Evolutionary conservation across 2,329 filamentous ascomycete species (phyloP), one percentile per base, ranked within the genome.

Genomic region (Sporothrix globosa): DNA sequence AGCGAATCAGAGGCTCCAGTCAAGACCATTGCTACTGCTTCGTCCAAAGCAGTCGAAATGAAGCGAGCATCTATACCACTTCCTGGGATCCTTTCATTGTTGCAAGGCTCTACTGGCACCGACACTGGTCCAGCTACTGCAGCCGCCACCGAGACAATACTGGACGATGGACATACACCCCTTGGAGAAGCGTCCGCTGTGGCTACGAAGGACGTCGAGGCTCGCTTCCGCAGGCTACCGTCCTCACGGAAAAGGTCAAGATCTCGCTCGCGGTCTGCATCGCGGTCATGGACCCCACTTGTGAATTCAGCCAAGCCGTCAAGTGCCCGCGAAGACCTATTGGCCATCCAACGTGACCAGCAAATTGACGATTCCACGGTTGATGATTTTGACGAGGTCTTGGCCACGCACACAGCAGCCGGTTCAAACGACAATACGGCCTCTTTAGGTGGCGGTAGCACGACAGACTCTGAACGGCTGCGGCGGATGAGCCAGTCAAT

Each of bases 321-420:
- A 1, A 86, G 83, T 2, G 86, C 86, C 68, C 84, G 81, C 69
- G 86, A 87, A 70, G 87, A 89, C 73, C 77, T 88, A 39, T 78
- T 82, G 39, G 82, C 85, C 67, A 84, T 89, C 60, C 82, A 86
- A 72, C 81, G 81, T 19, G 79, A 78, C 58, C 83, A 87, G 74
- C 82, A 87, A 68, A 83, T 88, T 34, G 86, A 88, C 21, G 87
- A 88, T 74, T 87, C 85, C 0, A 88, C 86, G 0, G 77, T 88
- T n/a, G 86, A 88, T 63, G 85, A 88, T 72, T 79, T 88, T 41
- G 85, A 85, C 70, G 83, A 85, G 39, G 78, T 88, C 52, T 75
- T 87, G 34, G 76, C 46, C 13, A 48, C 56, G 7, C 5, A 24
- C 39, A 66, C 21, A 4, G 48, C 46, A 2, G 30, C 9, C 6